Conservation (phyloP, 1,284 basidiomycete species). For the Irpex sp. region DNA sequence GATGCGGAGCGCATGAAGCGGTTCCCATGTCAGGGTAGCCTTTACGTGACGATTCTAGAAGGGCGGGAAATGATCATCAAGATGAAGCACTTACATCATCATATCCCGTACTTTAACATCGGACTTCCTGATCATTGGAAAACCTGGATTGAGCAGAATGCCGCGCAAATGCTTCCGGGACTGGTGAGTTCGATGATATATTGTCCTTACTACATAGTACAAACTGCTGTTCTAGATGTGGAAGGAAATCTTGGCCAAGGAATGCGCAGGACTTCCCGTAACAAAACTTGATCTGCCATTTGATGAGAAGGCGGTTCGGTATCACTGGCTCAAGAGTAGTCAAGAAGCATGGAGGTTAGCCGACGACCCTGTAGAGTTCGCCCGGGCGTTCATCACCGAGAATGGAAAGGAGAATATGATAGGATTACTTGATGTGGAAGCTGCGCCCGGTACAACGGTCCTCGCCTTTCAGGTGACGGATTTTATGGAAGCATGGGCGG, state of each 20-base stretch:
- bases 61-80: neutral
- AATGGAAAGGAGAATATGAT: slow-evolving; percentile 1
- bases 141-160: slow-evolving; percentile 6
- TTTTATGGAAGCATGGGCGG: slow-evolving; percentile 11
- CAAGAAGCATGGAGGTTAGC: slow-evolving; percentile 7
- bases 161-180: neutral
- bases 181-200: neutral
- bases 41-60: neutral
- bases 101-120: slow-evolving; percentile 2
- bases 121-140: slow-evolving; percentile 8
- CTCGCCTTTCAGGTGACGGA: slow-evolving; percentile 15
- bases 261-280: neutral
- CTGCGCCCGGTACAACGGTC: slow-evolving; percentile 6
- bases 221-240: slow-evolving; percentile 2
- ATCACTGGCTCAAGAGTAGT: slow-evolving; percentile 11
- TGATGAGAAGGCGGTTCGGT: slow-evolving; percentile 10
- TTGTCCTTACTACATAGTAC: neutral
- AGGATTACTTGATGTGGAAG: slow-evolving; percentile 1
- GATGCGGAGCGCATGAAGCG: neutral
- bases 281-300: neutral
- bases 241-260: slow-evolving; percentile 6
- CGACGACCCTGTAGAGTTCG: slow-evolving; percentile 8
- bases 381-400: neutral
- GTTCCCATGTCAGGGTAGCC: slow-evolving; percentile 7
- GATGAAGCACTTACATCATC: neutral